Evolutionary conservation across 2,329 filamentous ascomycete genomes (phyloP), one percentile per base, ranked within the genome.

Genomic region (Orbilia oligospora): DNA sequence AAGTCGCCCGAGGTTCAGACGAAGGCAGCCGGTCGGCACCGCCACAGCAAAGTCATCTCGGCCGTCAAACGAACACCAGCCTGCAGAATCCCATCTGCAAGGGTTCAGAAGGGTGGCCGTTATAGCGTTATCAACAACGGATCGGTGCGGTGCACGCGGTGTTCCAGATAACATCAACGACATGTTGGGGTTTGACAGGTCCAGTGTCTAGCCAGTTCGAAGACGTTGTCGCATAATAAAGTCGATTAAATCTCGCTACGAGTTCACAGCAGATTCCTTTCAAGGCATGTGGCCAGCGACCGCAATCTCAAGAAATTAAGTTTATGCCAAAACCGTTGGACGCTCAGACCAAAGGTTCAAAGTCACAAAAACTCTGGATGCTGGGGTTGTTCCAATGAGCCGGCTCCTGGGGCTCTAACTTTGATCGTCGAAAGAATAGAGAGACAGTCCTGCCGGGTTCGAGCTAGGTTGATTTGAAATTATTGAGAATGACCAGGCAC

Each of bases 401-500:
- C 67, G 73, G 73, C 73, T 71, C 67, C 46, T 36, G 66, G 72
- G 73, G 67, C 53, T 44, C 56, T 61, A 44, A 71, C 53, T 51
- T 63, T 77, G 67, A 66, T 70, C 53, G 41, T 58, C 73, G 46
- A 77, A 71, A 38, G 48, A 51, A 56, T 56, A 56, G 38, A 70
- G 65, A 61, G 20, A 41, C 64, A 70, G 44, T 61, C 36, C 20
- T 64, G 24, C 73, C 61, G 73, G 58, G 66, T 64, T 44, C 51
- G 36, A 69, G 36, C 73, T 44, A 68, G 73, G 73, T 56, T 71
- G 49, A 77, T 77, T 77, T 77, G 49, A 68, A 77, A 77, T 77
- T 71, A 69, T 77, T 66, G 73, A 77, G 73, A 77, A 77, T 12
- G 46, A 77, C 53, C 22, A 55, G 73, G 58, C 66, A 51, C 67